Base-by-base conservation (phyloP, 1,284 basidiomycete genomes). In the Cutaneotrichosporon sp. region DNA sequence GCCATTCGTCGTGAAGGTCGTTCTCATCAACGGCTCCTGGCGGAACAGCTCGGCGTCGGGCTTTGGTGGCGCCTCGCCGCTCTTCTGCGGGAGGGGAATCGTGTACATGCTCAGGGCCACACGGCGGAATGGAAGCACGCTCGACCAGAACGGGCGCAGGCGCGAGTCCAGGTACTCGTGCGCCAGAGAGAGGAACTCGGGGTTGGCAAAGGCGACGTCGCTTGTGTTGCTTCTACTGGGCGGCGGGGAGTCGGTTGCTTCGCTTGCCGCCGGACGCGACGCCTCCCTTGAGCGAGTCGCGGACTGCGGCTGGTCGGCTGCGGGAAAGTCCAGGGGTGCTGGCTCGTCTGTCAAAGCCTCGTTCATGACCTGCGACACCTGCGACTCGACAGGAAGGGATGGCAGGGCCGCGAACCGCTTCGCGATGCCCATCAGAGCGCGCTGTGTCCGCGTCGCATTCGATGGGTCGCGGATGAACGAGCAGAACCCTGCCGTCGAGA, bases 151-250 rank as follows among this genome's bases (percentile, higher is more conserved):
- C 0, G 88, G 86, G 51, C 84, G 85, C 24, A 93, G 79, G 1
- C 91, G 86, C 8, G 82, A 77, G 72, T 91, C 89, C 4, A 93
- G 82, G 68, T 91, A 92, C 16, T 82, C 81, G 67, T 92, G 88
- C 33, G 84, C 83, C 4, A 81, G 82, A 9, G 87, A 68, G n/a
- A 74, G 66, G n/a, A 60, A 62, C 33, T 60, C 54, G 7, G 67
- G 58, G 47, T 84, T 80, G 2, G 67, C 68, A n/a, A 70, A 75
- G 56, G 63, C 74, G 60, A 45, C n/a, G n/a, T 64, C 57, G 25
- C 57, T 67, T 4, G 58, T 49, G 36, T 54, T 42, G 38, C 53
- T 42, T 27, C 53, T 18, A 14, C 38, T n/a, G 14, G 53, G 36
- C 13, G 52, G 7, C 5, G 25, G 38, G 3, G 34, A 18, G 38